Conservation (phyloP, 2,329 filamentous ascomycete species). For the Fusarium sambucinum region DNA sequence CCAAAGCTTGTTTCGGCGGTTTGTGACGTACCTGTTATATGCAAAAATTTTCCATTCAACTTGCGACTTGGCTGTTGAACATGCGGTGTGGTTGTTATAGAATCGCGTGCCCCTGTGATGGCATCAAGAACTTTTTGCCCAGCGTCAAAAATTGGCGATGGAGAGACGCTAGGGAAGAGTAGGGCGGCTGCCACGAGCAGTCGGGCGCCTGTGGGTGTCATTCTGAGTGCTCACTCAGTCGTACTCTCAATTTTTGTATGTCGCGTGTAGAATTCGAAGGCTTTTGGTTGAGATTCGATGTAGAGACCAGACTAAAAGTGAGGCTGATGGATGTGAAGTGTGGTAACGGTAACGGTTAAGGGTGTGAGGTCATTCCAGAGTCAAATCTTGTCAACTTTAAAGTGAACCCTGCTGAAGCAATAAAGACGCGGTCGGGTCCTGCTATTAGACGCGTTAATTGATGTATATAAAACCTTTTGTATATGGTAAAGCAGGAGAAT, state of each 20-base stretch:
- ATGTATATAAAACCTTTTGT: background rate
- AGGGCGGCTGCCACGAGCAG: constrained; percentile 49
- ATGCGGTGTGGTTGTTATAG: constrained; percentile 27
- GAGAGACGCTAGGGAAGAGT: constrained; percentile 37
- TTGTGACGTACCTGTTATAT: constrained; percentile 79
- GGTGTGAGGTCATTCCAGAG: constrained; percentile 41
- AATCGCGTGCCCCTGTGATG: constrained; percentile 25
- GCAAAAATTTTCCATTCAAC: constrained; percentile 82
- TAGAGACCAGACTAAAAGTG: constrained; percentile 1
- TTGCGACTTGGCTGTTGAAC: constrained; percentile 53
- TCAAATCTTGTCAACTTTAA: constrained; percentile 5
- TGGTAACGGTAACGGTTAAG: constrained; percentile 1
- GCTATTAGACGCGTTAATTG: constrained; percentile 7
- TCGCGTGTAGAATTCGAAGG: background rate
- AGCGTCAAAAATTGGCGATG: constrained; percentile 43
- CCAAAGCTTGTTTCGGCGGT: constrained; percentile 3
- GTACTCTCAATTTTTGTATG: constrained; percentile 1
- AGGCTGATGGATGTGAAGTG: constrained; percentile 10
- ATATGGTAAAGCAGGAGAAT: background rate
- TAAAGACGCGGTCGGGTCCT: constrained; percentile 9
- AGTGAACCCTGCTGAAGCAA: constrained; percentile 18
- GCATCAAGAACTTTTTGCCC: constrained; percentile 37
- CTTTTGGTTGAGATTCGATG: constrained; percentile 8
- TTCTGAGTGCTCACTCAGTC: constrained; percentile 13
- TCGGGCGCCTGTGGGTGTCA: constrained; percentile 47